Conservation (phyloP, 805 yeast species). For the Yamadazyma olivae region DNA sequence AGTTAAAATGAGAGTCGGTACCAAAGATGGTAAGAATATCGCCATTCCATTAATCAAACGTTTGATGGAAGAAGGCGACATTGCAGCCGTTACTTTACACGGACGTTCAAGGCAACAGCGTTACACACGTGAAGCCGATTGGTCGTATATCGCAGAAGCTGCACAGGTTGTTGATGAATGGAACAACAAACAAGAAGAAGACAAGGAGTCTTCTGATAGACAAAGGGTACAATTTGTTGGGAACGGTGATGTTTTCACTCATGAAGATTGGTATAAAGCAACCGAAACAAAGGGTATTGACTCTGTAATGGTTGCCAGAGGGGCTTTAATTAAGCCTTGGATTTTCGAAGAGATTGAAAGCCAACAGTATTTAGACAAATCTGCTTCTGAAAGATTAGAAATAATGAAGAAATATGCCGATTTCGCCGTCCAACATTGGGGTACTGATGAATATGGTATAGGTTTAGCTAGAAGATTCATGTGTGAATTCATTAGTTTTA, state of each 20-base stretch:
- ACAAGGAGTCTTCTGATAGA: conserved; percentile 55
- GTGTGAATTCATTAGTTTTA: conserved; percentile 92
- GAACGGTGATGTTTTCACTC: conserved; percentile 88
- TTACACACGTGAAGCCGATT: conserved; percentile 86
- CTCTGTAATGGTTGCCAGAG: conserved; percentile 96
- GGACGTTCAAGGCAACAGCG: conserved; percentile 97
- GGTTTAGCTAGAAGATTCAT: conserved; percentile 82
- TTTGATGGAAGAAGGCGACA: conserved; percentile 73
- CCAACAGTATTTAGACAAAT: conserved; percentile 84
- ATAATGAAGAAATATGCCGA: conserved; percentile 66
- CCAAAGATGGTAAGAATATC: conserved; percentile 78
- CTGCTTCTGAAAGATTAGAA: conserved; percentile 85
- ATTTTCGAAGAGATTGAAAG: conserved; percentile 93
- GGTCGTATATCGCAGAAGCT: conserved; percentile 81
- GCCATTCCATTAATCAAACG: conserved; percentile 77
- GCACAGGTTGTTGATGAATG: conserved; percentile 65
- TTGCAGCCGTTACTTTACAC: conserved; percentile 88
- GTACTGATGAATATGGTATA: conserved; percentile 92
- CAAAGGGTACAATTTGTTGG: conserved; percentile 83
- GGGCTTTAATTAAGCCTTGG: conserved; percentile 98
- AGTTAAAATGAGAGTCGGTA: conserved; percentile 89
- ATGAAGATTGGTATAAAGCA: conserved; percentile 84
- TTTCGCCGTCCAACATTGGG: conserved; percentile 95
- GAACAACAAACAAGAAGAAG: conserved; percentile 52
- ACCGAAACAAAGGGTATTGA: conserved; percentile 69